Conservation (phyloP, 2,329 filamentous ascomycete genomes). For the Teratosphaeria gauchensis region DNA sequence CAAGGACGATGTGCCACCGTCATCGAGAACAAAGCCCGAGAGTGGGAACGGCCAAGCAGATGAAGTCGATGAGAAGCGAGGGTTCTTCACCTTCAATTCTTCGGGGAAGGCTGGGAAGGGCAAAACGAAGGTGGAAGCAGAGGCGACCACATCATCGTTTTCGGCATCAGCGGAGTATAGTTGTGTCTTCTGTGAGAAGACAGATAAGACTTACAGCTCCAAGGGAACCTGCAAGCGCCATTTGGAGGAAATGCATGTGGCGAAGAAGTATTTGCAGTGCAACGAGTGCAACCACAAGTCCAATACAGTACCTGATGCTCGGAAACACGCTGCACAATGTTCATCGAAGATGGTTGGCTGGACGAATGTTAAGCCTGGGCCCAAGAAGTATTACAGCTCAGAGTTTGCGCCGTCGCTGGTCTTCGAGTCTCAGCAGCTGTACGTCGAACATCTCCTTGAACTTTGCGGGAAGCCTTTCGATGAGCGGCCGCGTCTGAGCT, state of each 20-base stretch:
- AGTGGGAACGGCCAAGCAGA: neutral
- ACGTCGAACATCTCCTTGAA: constrained; percentile 7
- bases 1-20: neutral
- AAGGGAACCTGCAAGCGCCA: constrained; percentile 12
- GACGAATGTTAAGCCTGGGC: constrained; percentile 3
- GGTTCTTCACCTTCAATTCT: neutral
- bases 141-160: neutral
- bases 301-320: constrained; percentile 7
- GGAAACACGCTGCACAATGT: constrained; percentile 6
- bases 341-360: neutral
- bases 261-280: constrained; percentile 7
- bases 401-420: constrained; percentile 3
- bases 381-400: constrained; percentile 7
- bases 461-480: constrained; percentile 2
- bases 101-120: neutral
- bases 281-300: constrained; percentile 5
- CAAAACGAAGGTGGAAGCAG: neutral
- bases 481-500: constrained; percentile 2
- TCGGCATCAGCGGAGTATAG: constrained; percentile 3
- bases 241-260: constrained; percentile 10
- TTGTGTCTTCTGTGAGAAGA: constrained; percentile 7
- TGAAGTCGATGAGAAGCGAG: neutral
- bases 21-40: neutral
- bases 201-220: constrained; percentile 4
- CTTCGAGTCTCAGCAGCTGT: constrained; percentile 6